Conservation (phyloP, 1,284 basidiomycete species). For the Quambalaria eucalypti region DNA sequence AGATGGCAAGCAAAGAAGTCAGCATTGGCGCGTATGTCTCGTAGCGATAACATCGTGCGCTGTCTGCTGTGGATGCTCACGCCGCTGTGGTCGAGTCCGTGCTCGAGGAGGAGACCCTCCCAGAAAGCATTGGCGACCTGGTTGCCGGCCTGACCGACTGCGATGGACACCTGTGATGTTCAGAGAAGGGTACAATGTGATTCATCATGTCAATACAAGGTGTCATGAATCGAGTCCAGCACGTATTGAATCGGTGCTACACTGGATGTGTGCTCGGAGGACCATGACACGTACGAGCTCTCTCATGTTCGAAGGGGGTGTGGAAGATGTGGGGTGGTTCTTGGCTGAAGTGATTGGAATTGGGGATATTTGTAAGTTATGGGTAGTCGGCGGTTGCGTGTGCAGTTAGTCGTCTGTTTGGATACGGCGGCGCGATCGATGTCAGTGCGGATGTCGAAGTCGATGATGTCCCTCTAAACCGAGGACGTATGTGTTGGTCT, state of each 20-base stretch:
- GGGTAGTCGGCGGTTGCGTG: too few relatives aligned
- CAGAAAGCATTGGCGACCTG: slow-evolving; percentile 51
- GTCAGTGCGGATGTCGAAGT: too few relatives aligned
- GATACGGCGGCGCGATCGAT: too few relatives aligned
- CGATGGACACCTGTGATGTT: slow-evolving; percentile 14
- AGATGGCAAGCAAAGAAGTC: background rate
- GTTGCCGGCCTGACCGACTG: slow-evolving; percentile 56
- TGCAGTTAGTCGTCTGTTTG: too few relatives aligned
- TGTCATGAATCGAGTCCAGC: background rate
- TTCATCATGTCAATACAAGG: background rate
- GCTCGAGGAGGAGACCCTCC: slow-evolving; percentile 44
- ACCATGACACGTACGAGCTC: background rate
- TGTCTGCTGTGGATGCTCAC: slow-evolving; percentile 9
- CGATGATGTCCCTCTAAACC: too few relatives aligned
- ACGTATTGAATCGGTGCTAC: background rate
- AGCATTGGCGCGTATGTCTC: background rate
- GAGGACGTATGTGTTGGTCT: too few relatives aligned
- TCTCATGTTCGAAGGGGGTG: background rate
- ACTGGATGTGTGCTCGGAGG: background rate
- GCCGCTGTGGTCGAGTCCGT: slow-evolving; percentile 43
- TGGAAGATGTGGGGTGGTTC: background rate
- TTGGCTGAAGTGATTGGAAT: background rate
- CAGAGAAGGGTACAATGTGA: background rate
- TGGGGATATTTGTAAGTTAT: too few relatives aligned
- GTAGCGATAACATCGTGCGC: background rate